Evolutionary conservation across 768 basidiomycete species (phyloP).

Genomic region (Mycena belliarum): DNA sequence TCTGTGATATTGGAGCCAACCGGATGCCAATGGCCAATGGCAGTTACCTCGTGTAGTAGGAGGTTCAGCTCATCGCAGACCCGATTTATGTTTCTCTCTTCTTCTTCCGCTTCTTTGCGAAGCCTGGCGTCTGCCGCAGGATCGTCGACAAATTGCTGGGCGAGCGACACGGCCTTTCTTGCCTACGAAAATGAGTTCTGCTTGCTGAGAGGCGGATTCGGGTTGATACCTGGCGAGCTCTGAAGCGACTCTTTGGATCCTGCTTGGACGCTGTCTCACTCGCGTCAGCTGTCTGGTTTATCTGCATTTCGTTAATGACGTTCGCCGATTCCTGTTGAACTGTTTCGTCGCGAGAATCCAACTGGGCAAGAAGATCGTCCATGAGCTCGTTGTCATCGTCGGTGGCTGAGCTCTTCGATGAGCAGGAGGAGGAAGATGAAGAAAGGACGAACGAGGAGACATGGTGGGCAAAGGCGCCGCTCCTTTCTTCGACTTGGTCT

Average conservation of each 20-base stretch:
- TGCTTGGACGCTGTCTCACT: conserved; percentile 43
- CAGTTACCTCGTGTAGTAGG: conserved; percentile 60
- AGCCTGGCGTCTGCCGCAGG: conserved; percentile 59
- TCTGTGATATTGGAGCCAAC: conserved; percentile 43
- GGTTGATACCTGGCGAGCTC: conserved; percentile 64
- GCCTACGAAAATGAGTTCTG: conserved; percentile 45
- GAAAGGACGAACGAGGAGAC: conserved; percentile 14
- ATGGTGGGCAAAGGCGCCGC: conserved; percentile 30
- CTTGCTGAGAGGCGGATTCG: neutral
- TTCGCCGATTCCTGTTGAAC: conserved; percentile 51
- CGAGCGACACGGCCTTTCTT: conserved; percentile 67
- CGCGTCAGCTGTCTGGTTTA: conserved; percentile 34
- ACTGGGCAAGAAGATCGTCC: conserved; percentile 75
- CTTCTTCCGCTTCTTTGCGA: conserved; percentile 65
- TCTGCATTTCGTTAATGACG: conserved; percentile 50
- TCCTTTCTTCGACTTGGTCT: conserved; percentile 41
- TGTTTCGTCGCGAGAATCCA: conserved; percentile 61
- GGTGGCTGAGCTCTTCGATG: neutral
- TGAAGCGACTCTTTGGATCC: conserved; percentile 63
- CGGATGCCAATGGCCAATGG: neutral
- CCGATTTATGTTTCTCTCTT: conserved; percentile 62
- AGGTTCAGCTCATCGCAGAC: conserved; percentile 69
- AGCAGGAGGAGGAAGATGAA: neutral
- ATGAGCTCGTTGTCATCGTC: conserved; percentile 61
- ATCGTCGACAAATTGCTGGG: conserved; percentile 55